Conservation (phyloP, 257 asterid species). For the Lavandula angustifolia region DNA sequence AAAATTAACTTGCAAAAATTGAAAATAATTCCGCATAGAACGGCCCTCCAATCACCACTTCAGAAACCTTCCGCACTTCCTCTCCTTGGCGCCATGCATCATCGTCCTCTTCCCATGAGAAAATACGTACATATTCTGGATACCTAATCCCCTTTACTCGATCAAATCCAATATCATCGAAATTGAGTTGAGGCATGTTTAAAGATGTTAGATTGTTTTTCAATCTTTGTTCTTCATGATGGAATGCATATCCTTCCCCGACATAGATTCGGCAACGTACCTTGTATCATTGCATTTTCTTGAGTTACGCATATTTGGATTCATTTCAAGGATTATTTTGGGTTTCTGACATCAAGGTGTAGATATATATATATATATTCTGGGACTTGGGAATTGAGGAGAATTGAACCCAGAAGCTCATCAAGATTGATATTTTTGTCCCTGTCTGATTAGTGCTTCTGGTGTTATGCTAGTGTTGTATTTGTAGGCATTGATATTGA, state of each 20-base stretch:
- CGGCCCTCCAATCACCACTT: conserved; percentile 34
- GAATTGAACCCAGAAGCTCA: conserved; percentile 15
- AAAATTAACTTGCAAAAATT: neutral
- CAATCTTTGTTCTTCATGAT: conserved; percentile 9
- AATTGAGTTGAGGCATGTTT: conserved; percentile 10
- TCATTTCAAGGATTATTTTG: neutral
- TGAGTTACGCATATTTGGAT: conserved; percentile 4
- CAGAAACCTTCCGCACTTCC: conserved; percentile 15
- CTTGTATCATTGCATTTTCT: neutral
- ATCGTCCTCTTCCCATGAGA: conserved; percentile 13
- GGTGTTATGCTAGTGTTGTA: neutral
- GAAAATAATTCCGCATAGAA: conserved; percentile 18
- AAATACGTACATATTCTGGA: conserved; percentile 2
- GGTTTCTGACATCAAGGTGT: too few species aligned
- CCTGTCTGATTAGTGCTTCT: conserved; percentile 7
- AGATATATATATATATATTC: neutral
- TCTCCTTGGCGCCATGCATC: conserved; percentile 4
- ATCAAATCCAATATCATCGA: neutral
- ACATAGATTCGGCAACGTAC: too few species aligned
- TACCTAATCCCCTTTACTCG: neutral
- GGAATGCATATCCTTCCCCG: neutral
- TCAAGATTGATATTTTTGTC: conserved; percentile 20
- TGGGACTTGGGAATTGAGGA: neutral
- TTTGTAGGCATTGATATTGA: too few species aligned
- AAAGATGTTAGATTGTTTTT: neutral